Percentiles rank a stretch among this genome's conserved stretches.
Evolutionary conservation across 805 yeast genomes (phyloP).

Genomic region (Phaffomyces antillensis): DNA sequence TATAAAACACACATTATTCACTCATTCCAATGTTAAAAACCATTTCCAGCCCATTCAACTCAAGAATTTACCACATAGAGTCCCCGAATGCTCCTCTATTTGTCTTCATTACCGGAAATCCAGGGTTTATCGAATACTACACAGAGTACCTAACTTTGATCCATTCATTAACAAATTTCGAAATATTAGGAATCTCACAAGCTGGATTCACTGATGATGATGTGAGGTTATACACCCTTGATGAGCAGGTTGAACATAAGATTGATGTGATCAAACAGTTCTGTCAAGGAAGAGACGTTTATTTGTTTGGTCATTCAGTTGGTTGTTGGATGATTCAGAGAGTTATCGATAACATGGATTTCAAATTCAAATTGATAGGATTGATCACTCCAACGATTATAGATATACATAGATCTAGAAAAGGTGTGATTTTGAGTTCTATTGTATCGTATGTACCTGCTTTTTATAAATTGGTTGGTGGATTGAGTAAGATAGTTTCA

Average conservation of each 20-base stretch:
- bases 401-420: constrained; percentile 44
- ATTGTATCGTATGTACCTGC: constrained; percentile 20
- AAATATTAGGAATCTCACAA: constrained; percentile 56
- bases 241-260: constrained; percentile 56
- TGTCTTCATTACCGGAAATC: constrained; percentile 69
- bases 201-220: constrained; percentile 40
- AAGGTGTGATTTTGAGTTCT: constrained; percentile 29
- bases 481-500: constrained; percentile 19
- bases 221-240: constrained; percentile 31
- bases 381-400: constrained; percentile 64
- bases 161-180: constrained; percentile 38
- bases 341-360: constrained; percentile 26
- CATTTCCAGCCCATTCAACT: background rate
- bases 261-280: constrained; percentile 32
- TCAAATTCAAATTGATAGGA: constrained; percentile 41
- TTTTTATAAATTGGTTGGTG: constrained; percentile 27
- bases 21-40: constrained; percentile 1
- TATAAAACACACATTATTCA: too few relatives aligned
- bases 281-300: constrained; percentile 27
- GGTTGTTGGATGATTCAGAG: constrained; percentile 62
- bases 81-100: constrained; percentile 30
- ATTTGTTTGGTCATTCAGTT: constrained; percentile 62
- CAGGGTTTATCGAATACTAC: constrained; percentile 65
- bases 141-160: constrained; percentile 41
- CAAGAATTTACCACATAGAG: background rate